Conservation (phyloP, 345 rosid species). For the Orychophragmus violaceus region DNA sequence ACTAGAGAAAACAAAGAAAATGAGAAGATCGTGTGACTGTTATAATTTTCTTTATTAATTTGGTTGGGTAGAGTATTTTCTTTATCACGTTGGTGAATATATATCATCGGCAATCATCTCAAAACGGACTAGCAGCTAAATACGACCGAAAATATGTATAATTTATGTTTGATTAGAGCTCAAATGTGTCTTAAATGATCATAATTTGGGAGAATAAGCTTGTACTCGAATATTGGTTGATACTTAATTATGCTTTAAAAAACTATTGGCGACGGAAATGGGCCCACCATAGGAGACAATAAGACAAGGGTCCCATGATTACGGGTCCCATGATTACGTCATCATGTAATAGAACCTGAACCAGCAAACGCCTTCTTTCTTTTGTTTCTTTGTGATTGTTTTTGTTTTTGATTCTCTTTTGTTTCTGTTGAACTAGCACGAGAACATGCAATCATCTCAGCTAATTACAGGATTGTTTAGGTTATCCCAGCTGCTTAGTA, state of each 20-base stretch:
- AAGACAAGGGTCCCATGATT: slow-evolving; percentile 18
- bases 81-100: not conserved
- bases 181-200: not conserved
- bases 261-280: not conserved
- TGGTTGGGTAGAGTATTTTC: not conserved
- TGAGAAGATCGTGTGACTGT: not conserved
- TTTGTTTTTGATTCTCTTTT: not conserved
- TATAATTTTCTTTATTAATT: not conserved
- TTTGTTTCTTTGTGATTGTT: slow-evolving; percentile 15
- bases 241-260: too few species aligned
- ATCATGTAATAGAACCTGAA: slow-evolving; percentile 28
- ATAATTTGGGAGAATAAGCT: not conserved
- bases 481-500: not conserved
- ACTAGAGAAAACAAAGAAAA: not conserved
- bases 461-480: not conserved
- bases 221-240: not conserved
- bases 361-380: slow-evolving; percentile 26
- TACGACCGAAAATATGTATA: not conserved
- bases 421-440: not conserved
- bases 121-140: slow-evolving; percentile 4
- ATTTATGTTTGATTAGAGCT: not conserved
- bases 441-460: slow-evolving; percentile 21
- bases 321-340: slow-evolving; percentile 2
- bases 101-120: not conserved
- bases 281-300: not conserved